Evolutionary conservation across 805 yeast species (phyloP).

Genomic region (Kazachstania viticola): DNA sequence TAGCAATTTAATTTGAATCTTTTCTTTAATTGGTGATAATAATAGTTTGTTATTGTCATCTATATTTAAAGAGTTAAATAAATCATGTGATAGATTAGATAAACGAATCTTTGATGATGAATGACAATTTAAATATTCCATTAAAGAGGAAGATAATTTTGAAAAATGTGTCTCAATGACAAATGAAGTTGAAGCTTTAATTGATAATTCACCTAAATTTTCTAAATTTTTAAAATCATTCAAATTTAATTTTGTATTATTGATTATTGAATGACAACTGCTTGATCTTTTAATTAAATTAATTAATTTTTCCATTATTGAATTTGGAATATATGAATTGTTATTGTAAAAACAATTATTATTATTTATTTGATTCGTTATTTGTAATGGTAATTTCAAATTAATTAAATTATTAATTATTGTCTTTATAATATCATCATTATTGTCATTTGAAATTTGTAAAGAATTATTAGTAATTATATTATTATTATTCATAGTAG

Average conservation of each 20-base stretch:
- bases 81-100: neutral
- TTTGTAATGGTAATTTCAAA: slow-evolving; percentile 1
- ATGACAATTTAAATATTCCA: neutral
- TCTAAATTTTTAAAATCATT: slow-evolving; percentile 35
- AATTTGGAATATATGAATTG: slow-evolving; percentile 9
- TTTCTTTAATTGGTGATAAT: no score
- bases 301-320: slow-evolving; percentile 29
- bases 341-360: neutral
- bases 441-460: neutral
- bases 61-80: slow-evolving; percentile 1
- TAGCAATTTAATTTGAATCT: slow-evolving; percentile 1
- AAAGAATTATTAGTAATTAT: neutral
- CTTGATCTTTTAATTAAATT: slow-evolving; percentile 48
- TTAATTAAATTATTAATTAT: slow-evolving; percentile 2
- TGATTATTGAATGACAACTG: slow-evolving; percentile 33
- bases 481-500: neutral
- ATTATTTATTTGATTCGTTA: neutral
- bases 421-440: neutral
- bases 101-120: neutral
- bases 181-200: slow-evolving; percentile 44
- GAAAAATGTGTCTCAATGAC: slow-evolving; percentile 45
- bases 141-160: slow-evolving; percentile 27
- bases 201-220: slow-evolving; percentile 45
- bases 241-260: slow-evolving; percentile 26
- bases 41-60: neutral